Evolutionary conservation across 1,139 yeast species (phyloP).

Genomic region (Blastobotrys ciferrii): DNA sequence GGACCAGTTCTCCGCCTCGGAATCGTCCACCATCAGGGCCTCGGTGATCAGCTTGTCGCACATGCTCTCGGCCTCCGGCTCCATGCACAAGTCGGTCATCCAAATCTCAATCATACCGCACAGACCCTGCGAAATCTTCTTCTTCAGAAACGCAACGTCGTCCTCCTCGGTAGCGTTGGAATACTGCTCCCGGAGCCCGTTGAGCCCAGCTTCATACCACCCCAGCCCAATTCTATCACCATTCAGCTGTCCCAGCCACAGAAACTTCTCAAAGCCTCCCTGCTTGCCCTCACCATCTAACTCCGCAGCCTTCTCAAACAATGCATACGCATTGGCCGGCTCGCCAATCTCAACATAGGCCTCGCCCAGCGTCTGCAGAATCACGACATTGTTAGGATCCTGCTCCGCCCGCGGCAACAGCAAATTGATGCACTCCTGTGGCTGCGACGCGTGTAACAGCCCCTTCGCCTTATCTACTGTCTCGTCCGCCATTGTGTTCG

Average conservation of each 20-base stretch:
- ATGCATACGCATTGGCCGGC: constrained; percentile 71
- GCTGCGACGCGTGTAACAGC: constrained; percentile 25
- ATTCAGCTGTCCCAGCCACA: constrained; percentile 85
- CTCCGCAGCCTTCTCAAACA: constrained; percentile 61
- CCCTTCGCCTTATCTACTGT: constrained; percentile 18
- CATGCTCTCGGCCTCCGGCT: constrained; percentile 74
- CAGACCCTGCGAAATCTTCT: constrained; percentile 67
- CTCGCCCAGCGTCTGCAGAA: constrained; percentile 62
- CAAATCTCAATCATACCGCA: constrained; percentile 91
- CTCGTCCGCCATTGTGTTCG: constrained; percentile 12
- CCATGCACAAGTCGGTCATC: constrained; percentile 99
- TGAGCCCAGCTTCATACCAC: constrained; percentile 64
- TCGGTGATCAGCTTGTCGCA: constrained; percentile 72
- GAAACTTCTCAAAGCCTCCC: constrained; percentile 74
- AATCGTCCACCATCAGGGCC: constrained; percentile 59
- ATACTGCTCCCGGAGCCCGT: constrained; percentile 47
- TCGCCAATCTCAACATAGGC: constrained; percentile 74
- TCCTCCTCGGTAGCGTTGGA: constrained; percentile 21
- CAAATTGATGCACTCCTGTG: constrained; percentile 24
- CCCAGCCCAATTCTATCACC: constrained; percentile 78
- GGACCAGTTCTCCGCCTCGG: constrained; percentile 78
- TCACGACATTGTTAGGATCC: constrained; percentile 10
- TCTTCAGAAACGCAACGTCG: constrained; percentile 41
- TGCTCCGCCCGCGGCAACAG: constrained; percentile 19
- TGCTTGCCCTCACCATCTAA: constrained; percentile 62